A percentile compares a stretch with the other conserved stretches of the same genome.
Conservation (phyloP, 139 green algal species). For the Trebouxia sp. region DNA sequence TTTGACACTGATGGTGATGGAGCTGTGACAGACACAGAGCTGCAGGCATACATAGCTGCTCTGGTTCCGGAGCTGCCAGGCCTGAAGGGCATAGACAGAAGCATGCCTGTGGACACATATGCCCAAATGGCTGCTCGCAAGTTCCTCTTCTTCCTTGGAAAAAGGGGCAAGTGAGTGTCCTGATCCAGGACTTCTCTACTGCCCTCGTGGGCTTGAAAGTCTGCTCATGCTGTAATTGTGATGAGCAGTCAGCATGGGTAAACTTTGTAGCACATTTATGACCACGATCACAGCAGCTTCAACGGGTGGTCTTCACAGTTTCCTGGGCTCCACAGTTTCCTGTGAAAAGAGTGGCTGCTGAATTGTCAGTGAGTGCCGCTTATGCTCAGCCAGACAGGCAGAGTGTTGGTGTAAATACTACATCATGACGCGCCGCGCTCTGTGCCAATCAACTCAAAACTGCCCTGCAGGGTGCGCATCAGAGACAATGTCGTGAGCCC, state of each 20-base stretch:
- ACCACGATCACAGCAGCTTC: too few species aligned
- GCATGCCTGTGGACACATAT: constrained; percentile 51
- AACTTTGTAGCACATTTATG: too few species aligned
- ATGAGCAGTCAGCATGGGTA: too few species aligned
- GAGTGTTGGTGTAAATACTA: background rate
- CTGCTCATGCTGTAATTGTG: background rate
- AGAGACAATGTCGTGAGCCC: too few species aligned
- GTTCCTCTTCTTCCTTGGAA: constrained; percentile 69
- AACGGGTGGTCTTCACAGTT: too few species aligned
- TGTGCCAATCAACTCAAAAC: too few species aligned
- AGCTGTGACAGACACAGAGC: constrained; percentile 49
- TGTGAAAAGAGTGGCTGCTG: too few species aligned
- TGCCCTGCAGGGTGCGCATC: too few species aligned
- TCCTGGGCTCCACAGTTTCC: too few species aligned
- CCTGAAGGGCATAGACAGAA: constrained; percentile 43
- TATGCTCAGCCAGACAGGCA: too few species aligned
- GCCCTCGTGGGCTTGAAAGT: background rate
- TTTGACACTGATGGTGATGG: constrained; percentile 54
- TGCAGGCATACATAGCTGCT: constrained; percentile 57
- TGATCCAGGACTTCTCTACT: background rate
- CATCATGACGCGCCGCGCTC: too few species aligned
- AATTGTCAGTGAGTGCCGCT: too few species aligned
- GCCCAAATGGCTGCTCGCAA: constrained; percentile 56
- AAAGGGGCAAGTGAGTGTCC: constrained; percentile 23
- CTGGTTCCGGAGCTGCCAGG: constrained; percentile 40